phyloP scores from a whole-genome alignment of 106 monocot species.

The Dactylorhiza incarnata region DNA sequence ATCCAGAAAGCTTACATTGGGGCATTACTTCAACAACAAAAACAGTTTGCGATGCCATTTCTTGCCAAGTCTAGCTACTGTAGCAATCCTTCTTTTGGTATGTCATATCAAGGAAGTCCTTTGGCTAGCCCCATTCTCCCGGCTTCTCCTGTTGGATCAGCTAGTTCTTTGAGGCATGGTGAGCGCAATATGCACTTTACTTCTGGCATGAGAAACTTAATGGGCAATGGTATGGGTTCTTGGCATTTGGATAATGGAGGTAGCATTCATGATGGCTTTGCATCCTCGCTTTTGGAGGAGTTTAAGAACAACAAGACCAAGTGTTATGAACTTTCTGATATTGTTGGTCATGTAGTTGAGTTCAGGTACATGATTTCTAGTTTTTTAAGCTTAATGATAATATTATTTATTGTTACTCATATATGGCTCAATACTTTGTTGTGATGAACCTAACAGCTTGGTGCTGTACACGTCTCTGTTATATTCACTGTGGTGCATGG shows the following conservation, averaged over 20 bases:
- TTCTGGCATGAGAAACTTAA: conserved; percentile 57
- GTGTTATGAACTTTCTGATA: conserved; percentile 84
- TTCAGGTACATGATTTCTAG: conserved; percentile 63
- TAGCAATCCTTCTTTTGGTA: conserved; percentile 54
- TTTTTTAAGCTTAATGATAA: not conserved
- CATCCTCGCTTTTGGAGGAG: conserved; percentile 76
- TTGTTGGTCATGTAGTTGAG: conserved; percentile 90
- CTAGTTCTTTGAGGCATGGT: conserved; percentile 58
- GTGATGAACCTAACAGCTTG: not conserved
- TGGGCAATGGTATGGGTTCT: conserved; percentile 23
- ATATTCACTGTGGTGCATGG: not conserved
- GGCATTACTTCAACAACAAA: conserved; percentile 55
- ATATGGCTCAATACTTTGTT: not conserved
- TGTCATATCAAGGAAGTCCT: conserved; percentile 55
- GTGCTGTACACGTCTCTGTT: not conserved
- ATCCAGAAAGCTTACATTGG: conserved; percentile 58
- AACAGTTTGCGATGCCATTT: conserved; percentile 55
- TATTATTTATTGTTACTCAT: not conserved
- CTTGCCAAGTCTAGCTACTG: conserved; percentile 45
- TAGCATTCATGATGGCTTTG: conserved; percentile 45
- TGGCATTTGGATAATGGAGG: conserved; percentile 22
- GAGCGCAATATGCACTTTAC: conserved; percentile 44
- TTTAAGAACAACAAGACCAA: conserved; percentile 90
- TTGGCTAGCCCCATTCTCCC: conserved; percentile 37
- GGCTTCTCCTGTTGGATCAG: conserved; percentile 48